phyloP scores from a whole-genome alignment of 2,329 filamentous ascomycete genomes.

The Nigrospora oryzae region DNA sequence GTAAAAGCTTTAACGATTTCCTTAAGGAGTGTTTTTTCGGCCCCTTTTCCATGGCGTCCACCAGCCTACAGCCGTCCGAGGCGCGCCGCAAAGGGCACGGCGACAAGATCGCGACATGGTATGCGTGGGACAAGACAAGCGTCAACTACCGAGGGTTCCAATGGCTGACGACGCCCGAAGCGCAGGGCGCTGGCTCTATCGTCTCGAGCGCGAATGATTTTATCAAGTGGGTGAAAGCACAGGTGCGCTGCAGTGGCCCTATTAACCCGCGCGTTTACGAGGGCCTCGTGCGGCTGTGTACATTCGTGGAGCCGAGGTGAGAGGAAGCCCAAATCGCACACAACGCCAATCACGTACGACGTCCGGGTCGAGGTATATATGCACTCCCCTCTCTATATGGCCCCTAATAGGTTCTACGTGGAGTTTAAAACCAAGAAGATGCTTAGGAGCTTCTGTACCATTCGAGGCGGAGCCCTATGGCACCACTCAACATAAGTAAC shows the following conservation, averaged over 20 bases:
- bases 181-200: slow-evolving; percentile 14
- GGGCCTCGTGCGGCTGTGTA: slow-evolving; percentile 10
- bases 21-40: slow-evolving; percentile 12
- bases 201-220: slow-evolving; percentile 15
- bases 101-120: slow-evolving; percentile 9
- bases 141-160: slow-evolving; percentile 5
- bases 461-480: too few species aligned
- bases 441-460: too few species aligned
- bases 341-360: slow-evolving; percentile 9
- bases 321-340: slow-evolving; percentile 2
- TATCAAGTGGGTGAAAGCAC: slow-evolving; percentile 13
- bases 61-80: slow-evolving; percentile 9
- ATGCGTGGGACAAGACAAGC: slow-evolving; percentile 6
- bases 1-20: slow-evolving; percentile 10
- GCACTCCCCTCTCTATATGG: too few species aligned
- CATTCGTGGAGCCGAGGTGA: slow-evolving; percentile 1
- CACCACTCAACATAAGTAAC: too few species aligned
- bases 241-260: slow-evolving; percentile 10
- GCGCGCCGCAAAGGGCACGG: slow-evolving; percentile 7
- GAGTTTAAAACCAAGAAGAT: too few species aligned
- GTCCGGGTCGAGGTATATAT: slow-evolving; percentile 11
- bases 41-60: slow-evolving; percentile 13
- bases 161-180: slow-evolving; percentile 5
- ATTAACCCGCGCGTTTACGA: slow-evolving; percentile 13
- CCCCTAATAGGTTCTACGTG: too few species aligned